These are phyloP conservation scores for Ogataea dorogensis DNA, from an alignment of 805 yeast genomes.

Conservation along the genomic window DNA sequence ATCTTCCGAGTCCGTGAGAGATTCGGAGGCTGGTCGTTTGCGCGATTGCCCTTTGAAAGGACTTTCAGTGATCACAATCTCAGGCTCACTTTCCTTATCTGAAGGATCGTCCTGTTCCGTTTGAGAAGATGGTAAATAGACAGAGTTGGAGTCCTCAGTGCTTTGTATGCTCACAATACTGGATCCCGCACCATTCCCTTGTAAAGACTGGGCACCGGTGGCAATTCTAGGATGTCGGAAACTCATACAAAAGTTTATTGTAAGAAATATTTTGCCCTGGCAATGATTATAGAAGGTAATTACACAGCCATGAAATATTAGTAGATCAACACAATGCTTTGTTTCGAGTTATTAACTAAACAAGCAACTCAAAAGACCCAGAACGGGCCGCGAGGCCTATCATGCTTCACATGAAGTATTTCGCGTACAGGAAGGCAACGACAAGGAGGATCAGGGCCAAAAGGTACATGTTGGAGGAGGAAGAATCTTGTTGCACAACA, in stretches of 20 bases:
- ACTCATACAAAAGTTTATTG: constrained; percentile 7
- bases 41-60: constrained; percentile 5
- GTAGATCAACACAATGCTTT: constrained; percentile 5
- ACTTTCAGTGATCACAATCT: constrained; percentile 7
- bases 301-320: constrained; percentile 8
- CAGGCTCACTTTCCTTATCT: constrained; percentile 7
- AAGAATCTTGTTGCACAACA: constrained; percentile 3
- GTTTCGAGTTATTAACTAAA: constrained; percentile 2
- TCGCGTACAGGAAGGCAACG: constrained; percentile 22
- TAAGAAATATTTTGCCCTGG: constrained; percentile 4
- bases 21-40: constrained; percentile 2
- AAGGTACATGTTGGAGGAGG: constrained; percentile 17
- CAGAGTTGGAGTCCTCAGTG: constrained; percentile 4
- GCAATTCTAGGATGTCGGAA: constrained; percentile 22
- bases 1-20: constrained; percentile 27
- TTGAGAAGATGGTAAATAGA: constrained; percentile 8
- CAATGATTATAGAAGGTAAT: constrained; percentile 2
- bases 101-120: constrained; percentile 6
- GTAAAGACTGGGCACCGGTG: constrained; percentile 13
- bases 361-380: constrained; percentile 6
- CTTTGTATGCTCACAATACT: constrained; percentile 8
- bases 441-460: constrained; percentile 21
- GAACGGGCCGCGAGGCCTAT: neutral
- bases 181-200: neutral
- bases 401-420: constrained; percentile 13